A percentile compares a stretch with the other conserved stretches of the same genome.
phyloP scores from a whole-genome alignment of 495 filamentous ascomycete species.

The Trichoderma reesei region DNA sequence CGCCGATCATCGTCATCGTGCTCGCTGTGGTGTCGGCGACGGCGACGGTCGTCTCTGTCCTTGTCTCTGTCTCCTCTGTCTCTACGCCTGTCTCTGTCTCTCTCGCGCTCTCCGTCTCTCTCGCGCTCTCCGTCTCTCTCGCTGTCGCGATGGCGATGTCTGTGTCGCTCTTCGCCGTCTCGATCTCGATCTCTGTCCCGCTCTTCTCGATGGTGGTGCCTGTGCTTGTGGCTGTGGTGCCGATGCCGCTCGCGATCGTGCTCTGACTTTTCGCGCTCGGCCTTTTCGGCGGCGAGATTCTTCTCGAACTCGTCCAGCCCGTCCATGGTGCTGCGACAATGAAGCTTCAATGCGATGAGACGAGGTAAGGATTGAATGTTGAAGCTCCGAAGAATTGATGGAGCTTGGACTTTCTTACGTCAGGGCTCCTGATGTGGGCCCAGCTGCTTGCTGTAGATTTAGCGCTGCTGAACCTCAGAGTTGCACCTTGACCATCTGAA shows the following conservation, averaged over 20 bases:
- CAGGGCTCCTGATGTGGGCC: background rate
- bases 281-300: slow-evolving; percentile 41
- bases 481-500: background rate
- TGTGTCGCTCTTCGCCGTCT: slow-evolving; percentile 21
- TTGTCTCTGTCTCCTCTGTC: slow-evolving; percentile 24
- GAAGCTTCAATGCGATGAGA: slow-evolving; percentile 7
- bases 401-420: background rate
- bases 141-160: slow-evolving; percentile 20
- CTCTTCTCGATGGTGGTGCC: slow-evolving; percentile 29
- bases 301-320: slow-evolving; percentile 47
- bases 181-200: slow-evolving; percentile 21
- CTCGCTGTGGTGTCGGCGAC: slow-evolving; percentile 31
- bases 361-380: no score
- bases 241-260: slow-evolving; percentile 29
- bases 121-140: slow-evolving; percentile 16
- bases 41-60: slow-evolving; percentile 24
- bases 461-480: background rate
- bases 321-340: slow-evolving; percentile 28
- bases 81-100: slow-evolving; percentile 25
- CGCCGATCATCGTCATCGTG: slow-evolving; percentile 30
- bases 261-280: slow-evolving; percentile 31
- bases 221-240: slow-evolving; percentile 28
- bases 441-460: background rate
- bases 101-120: slow-evolving; percentile 22
- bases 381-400: background rate